Evolutionary conservation across 495 filamentous ascomycete genomes (phyloP).

Genomic region (Aspergillus hancockii): DNA sequence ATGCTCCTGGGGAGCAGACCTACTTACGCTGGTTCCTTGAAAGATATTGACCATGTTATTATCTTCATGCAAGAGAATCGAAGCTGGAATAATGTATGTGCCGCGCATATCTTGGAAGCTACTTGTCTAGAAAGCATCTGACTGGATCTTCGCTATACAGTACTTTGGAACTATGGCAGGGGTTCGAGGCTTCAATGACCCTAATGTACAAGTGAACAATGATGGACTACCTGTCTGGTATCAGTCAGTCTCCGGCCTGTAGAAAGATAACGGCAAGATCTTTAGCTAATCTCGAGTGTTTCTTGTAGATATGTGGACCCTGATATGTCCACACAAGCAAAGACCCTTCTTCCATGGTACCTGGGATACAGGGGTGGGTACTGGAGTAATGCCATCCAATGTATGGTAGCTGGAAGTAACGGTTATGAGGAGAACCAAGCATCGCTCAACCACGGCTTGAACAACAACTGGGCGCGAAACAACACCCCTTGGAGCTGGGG

Average conservation of each 20-base stretch:
- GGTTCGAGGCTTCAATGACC: conserved; percentile 56
- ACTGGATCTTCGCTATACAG: conserved; percentile 15
- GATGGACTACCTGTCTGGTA: conserved; percentile 48
- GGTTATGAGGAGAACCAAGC: conserved; percentile 53
- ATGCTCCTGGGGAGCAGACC: conserved; percentile 24
- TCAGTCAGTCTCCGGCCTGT: conserved; percentile 36
- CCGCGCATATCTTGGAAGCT: neutral
- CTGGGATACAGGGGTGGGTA: conserved; percentile 51
- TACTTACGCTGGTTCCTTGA: conserved; percentile 41
- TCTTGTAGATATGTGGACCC: conserved; percentile 19
- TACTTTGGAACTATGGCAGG: conserved; percentile 60
- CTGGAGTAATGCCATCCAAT: conserved; percentile 53
- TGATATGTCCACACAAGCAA: conserved; percentile 29
- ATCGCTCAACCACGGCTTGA: conserved; percentile 49
- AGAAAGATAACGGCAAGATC: conserved; percentile 19
- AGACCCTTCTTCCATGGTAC: conserved; percentile 53
- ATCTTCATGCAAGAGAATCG: conserved; percentile 61
- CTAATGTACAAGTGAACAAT: conserved; percentile 55
- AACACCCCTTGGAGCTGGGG: conserved; percentile 59
- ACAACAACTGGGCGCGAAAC: conserved; percentile 53
- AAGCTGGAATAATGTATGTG: conserved; percentile 38
- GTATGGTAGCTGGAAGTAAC: conserved; percentile 53
- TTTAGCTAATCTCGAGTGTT: neutral
- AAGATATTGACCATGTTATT: conserved; percentile 58
- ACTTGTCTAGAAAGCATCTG: neutral